Conservation (phyloP, 2,329 filamentous ascomycete genomes). For the Pezicula neosporulosa region DNA sequence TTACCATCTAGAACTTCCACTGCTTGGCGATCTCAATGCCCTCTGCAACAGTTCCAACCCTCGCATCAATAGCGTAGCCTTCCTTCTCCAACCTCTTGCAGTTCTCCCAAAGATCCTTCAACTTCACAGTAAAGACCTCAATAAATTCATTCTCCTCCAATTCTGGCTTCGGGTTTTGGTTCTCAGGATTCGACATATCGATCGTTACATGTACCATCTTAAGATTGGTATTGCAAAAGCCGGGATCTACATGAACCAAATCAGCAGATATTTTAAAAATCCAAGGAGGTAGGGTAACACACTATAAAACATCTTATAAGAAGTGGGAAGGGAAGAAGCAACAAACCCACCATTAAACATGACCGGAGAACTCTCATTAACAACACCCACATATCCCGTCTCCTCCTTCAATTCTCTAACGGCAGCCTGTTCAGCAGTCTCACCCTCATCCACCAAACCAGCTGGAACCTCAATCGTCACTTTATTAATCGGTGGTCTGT, state of each 20-base stretch:
- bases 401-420: slow-evolving; percentile 64
- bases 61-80: slow-evolving; percentile 35
- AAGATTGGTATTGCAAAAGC: slow-evolving; percentile 65
- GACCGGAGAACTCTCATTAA: slow-evolving; percentile 55
- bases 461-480: slow-evolving; percentile 63
- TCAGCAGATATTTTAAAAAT: neutral
- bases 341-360: slow-evolving; percentile 55
- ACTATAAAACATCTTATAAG: neutral
- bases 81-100: slow-evolving; percentile 40
- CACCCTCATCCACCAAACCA: slow-evolving; percentile 58
- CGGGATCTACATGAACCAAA: slow-evolving; percentile 42
- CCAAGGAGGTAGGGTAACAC: neutral
- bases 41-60: slow-evolving; percentile 34
- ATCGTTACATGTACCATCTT: slow-evolving; percentile 48
- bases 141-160: slow-evolving; percentile 51
- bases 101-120: slow-evolving; percentile 40
- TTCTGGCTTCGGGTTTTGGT: slow-evolving; percentile 41
- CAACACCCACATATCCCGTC: slow-evolving; percentile 59
- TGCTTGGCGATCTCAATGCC: slow-evolving; percentile 33
- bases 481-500: slow-evolving; percentile 56
- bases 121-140: slow-evolving; percentile 44
- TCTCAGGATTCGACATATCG: slow-evolving; percentile 40
- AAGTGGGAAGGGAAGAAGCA: neutral
- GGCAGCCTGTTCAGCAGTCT: slow-evolving; percentile 58
- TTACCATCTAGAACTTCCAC: slow-evolving; percentile 26